A percentile compares a stretch with the other conserved stretches of the same genome.
Conservation (phyloP, 495 filamentous ascomycete species). For the Corynascus novoguineensis region DNA sequence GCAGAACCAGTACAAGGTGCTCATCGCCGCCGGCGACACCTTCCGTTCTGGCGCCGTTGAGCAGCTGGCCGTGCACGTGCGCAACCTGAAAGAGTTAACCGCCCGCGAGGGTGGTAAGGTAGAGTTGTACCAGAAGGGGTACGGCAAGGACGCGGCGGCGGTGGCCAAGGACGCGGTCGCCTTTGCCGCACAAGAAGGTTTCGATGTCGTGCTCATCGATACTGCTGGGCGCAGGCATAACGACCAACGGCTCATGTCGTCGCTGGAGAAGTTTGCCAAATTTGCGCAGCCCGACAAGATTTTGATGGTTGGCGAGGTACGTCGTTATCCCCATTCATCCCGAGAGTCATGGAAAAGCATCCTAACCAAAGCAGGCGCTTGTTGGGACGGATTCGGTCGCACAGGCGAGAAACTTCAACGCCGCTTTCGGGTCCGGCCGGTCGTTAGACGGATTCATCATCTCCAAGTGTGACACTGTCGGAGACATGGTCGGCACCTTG, state of each 20-base stretch:
- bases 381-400: conserved; percentile 92
- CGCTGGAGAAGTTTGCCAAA: conserved; percentile 92
- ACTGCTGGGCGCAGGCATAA: conserved; percentile 94
- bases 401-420: conserved; percentile 93
- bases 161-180: conserved; percentile 90
- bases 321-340: conserved; percentile 7
- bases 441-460: conserved; percentile 94
- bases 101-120: conserved; percentile 75
- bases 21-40: conserved; percentile 93
- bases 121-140: conserved; percentile 92
- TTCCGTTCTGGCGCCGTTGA: conserved; percentile 97
- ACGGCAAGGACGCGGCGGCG: conserved; percentile 93
- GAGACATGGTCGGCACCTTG: conserved; percentile 95
- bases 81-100: conserved; percentile 81
- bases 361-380: conserved; percentile 54
- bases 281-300: conserved; percentile 96
- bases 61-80: conserved; percentile 88
- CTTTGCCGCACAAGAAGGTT: conserved; percentile 66
- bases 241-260: conserved; percentile 89
- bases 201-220: conserved; percentile 93
- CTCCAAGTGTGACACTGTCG: conserved; percentile 96
- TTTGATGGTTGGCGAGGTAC: conserved; percentile 90
- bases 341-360: background rate
- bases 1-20: conserved; percentile 92
- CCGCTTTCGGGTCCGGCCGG: conserved; percentile 75